These are phyloP conservation scores for Chaetothyriales sp. DNA, from an alignment of 2,329 filamentous ascomycete genomes.

Conservation along the genomic window DNA sequence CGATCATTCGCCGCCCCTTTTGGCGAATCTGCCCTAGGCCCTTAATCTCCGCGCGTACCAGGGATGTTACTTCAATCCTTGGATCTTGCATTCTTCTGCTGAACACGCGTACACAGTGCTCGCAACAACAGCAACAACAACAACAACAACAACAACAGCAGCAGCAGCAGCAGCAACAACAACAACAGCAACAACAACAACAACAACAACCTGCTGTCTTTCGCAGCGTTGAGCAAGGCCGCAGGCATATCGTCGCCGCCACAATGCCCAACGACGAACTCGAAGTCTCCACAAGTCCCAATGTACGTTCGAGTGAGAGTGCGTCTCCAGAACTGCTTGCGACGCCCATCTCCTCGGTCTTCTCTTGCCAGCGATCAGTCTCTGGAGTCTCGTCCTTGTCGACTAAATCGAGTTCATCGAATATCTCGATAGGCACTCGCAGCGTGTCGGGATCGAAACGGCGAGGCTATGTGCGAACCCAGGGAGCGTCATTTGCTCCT, in stretches of 20 bases:
- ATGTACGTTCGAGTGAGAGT: not conserved
- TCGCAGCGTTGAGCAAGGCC: too few relatives aligned
- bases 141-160: too few relatives aligned
- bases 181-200: too few relatives aligned
- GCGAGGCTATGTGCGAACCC: conserved; percentile 75
- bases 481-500: conserved; percentile 76
- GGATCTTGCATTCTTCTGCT: not conserved
- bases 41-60: not conserved
- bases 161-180: too few relatives aligned
- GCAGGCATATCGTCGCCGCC: too few relatives aligned
- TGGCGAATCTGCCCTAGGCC: not conserved
- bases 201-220: not conserved
- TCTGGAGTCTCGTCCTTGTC: conserved; percentile 34
- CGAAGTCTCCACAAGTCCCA: not conserved
- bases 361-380: conserved; percentile 29
- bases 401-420: conserved; percentile 31
- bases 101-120: not conserved
- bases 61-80: not conserved
- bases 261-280: not conserved
- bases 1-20: not conserved
- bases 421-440: conserved; percentile 29
- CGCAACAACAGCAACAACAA: too few relatives aligned
- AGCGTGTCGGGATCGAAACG: conserved; percentile 30
- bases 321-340: conserved; percentile 13
- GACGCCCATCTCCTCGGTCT: conserved; percentile 7